Base-by-base conservation (phyloP, 139 green algal species). In the Asterochloris sp. region DNA sequence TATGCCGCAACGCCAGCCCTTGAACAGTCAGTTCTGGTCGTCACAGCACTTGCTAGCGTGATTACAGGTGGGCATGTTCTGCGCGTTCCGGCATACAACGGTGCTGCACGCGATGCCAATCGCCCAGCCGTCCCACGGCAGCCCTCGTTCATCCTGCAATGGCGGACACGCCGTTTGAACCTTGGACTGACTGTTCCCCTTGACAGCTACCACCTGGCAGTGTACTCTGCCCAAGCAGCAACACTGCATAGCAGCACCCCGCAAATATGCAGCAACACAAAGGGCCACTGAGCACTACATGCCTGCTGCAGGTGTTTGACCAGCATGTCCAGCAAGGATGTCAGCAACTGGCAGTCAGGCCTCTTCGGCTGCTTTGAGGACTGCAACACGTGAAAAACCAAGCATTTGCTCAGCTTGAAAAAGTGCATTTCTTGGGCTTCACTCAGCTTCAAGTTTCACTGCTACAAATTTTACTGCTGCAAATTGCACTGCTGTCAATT, bases 301-400 rank as follows among this genome's bases (percentile, higher is more conserved):
- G n/a, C n/a, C n/a, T n/a, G n/a, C n/a, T n/a, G n/a, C n/a, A n/a
- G n/a, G n/a, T n/a, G n/a, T 26, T 13, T 61, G 14, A 23, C 74
- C 75, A 79, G 54, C 13, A 79, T 79, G 75, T 29, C 29, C 9
- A 69, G n/a, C n/a, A n/a, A 79, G 54, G 54, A 54, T 24, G 75
- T 69, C 16, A 28, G 67, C 23, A 10, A 54, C 14, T 79, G 75
- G 75, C 66, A 17, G 10, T 69, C 75, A 54, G 75, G 75, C 54
- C 54, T 79, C 23, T 54, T 79, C 38, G 75, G 75, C 21, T 79
- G 75, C 67, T 79, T 54, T 28, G 66, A 54, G 0, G 75, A 79
- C 75, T 47, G 66, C 75, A 60, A 60, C 19, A 66, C 60, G 38
- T 79, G 75, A 69, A 79, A 26, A 60, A 69, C 0, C 24, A n/a